phyloP scores from a whole-genome alignment of 2,329 filamentous ascomycete genomes.

The Scorias spongiosa region DNA sequence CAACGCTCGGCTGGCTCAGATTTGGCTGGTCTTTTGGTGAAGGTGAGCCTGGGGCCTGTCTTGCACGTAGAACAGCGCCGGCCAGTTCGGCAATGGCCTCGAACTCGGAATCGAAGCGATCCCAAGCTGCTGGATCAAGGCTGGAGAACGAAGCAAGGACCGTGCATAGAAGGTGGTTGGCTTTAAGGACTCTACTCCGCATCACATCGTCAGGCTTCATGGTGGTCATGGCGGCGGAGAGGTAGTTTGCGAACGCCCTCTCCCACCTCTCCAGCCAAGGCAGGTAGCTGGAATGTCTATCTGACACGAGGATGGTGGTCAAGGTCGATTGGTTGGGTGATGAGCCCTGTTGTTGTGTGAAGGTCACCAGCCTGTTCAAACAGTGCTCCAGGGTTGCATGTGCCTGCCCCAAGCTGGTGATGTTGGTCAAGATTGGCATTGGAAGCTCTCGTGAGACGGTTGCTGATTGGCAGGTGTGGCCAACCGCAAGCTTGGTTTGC shows the following conservation, averaged over 20 bases:
- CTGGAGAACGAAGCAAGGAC: slow-evolving; percentile 15
- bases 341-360: slow-evolving; percentile 7
- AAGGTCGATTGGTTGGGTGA: slow-evolving; percentile 5
- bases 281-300: slow-evolving; percentile 7
- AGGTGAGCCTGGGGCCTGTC: background rate
- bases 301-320: slow-evolving; percentile 6
- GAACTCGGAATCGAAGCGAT: slow-evolving; percentile 13
- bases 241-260: slow-evolving; percentile 15
- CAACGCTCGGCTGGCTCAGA: background rate
- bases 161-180: slow-evolving; percentile 18
- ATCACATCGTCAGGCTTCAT: slow-evolving; percentile 16
- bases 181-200: slow-evolving; percentile 16
- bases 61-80: slow-evolving; percentile 7
- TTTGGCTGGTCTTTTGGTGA: background rate
- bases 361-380: slow-evolving; percentile 11
- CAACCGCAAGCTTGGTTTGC: background rate
- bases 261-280: slow-evolving; percentile 20
- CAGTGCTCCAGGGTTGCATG: slow-evolving; percentile 19
- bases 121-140: slow-evolving; percentile 4
- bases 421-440: slow-evolving; percentile 15
- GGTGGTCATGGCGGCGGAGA: slow-evolving; percentile 12
- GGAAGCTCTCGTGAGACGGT: slow-evolving; percentile 14
- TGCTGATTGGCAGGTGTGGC: background rate
- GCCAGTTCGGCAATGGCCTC: slow-evolving; percentile 18
- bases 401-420: slow-evolving; percentile 15